phyloP scores from a whole-genome alignment of 2,329 filamentous ascomycete species.

The Apiospora koreana region DNA sequence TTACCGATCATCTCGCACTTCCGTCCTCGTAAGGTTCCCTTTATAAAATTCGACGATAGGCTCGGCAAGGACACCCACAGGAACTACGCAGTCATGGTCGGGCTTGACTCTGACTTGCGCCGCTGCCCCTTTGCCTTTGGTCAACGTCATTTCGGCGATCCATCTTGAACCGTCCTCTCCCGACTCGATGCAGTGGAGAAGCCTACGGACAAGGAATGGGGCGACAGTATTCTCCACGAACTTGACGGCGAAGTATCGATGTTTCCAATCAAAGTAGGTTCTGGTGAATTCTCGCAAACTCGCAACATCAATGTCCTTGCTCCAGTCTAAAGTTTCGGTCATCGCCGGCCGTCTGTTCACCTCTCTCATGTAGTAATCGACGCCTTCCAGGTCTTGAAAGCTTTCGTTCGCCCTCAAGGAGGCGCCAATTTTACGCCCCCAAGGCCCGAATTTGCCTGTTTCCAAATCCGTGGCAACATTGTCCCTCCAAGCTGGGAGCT shows the following conservation, averaged over 20 bases:
- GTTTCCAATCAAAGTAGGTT: constrained; percentile 3
- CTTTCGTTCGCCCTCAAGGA: background rate
- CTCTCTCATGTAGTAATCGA: background rate
- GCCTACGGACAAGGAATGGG: background rate
- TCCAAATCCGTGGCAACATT: background rate
- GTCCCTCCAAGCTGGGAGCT: background rate
- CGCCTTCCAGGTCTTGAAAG: background rate
- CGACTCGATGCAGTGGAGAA: background rate
- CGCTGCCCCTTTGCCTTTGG: background rate
- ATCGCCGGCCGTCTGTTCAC: background rate
- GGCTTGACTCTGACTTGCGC: background rate
- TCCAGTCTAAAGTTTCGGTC: background rate
- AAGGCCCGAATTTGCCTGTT: background rate
- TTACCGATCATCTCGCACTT: background rate
- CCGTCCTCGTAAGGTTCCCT: background rate
- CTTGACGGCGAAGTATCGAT: background rate
- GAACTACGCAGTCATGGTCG: background rate
- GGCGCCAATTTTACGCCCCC: no score
- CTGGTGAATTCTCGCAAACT: background rate
- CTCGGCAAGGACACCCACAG: background rate
- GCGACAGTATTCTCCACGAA: background rate
- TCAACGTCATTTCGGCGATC: background rate
- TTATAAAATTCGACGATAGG: background rate
- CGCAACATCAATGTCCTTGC: background rate
- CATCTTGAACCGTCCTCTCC: background rate